phyloP scores from a whole-genome alignment of 371 early-diverging fungal species.

The Mycotypha africana region DNA sequence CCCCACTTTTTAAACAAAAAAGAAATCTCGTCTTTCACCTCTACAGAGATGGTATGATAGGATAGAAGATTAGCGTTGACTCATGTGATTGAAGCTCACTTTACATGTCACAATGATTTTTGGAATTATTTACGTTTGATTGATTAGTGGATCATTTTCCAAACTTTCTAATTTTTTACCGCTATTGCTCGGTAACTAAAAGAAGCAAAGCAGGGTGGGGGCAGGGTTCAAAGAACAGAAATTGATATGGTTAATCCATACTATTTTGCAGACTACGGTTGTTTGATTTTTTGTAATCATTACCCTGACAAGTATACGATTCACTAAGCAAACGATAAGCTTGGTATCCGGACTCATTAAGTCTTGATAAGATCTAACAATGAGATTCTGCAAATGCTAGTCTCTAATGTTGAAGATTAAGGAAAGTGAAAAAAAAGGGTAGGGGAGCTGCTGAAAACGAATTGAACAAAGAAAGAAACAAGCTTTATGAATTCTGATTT shows the following conservation, averaged over 20 bases:
- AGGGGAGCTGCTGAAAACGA: too few relatives aligned
- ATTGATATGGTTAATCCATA: not conserved
- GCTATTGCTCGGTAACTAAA: slow-evolving; percentile 53
- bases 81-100: not conserved
- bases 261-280: not conserved
- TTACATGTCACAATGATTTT: not conserved
- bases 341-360: slow-evolving; percentile 39
- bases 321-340: slow-evolving; percentile 37
- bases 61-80: not conserved
- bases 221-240: slow-evolving; percentile 1
- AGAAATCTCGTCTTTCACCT: not conserved
- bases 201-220: too few relatives aligned
- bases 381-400: too few relatives aligned
- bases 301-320: slow-evolving; percentile 33
- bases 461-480: too few relatives aligned
- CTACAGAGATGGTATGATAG: not conserved
- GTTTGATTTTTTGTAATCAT: not conserved
- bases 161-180: slow-evolving; percentile 48
- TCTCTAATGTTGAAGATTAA: too few relatives aligned
- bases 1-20: slow-evolving; percentile 2
- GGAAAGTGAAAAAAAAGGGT: too few relatives aligned
- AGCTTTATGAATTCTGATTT: too few relatives aligned
- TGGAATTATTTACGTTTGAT: slow-evolving; percentile 39
- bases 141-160: slow-evolving; percentile 58
- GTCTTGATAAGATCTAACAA: too few relatives aligned